Conservation (phyloP, 2,329 filamentous ascomycete species). For the Penicillium aurantiogriseum region DNA sequence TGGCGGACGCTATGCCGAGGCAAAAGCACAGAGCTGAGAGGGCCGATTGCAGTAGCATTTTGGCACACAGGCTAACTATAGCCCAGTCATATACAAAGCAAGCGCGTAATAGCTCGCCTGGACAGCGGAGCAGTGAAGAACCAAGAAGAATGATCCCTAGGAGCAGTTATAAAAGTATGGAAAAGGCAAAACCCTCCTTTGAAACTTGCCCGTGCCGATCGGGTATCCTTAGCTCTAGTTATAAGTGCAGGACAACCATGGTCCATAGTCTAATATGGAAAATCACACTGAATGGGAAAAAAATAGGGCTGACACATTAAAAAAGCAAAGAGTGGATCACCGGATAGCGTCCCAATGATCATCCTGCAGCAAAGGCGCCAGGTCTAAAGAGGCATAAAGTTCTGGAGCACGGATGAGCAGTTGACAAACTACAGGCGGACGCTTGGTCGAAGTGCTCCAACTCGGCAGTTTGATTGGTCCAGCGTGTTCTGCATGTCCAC, state of each 20-base stretch:
- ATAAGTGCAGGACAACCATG: background rate
- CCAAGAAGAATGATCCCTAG: too few relatives aligned
- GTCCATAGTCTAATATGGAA: background rate
- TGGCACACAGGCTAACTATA: background rate
- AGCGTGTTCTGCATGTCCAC: background rate
- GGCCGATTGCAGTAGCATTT: constrained; percentile 5
- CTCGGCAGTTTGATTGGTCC: constrained; percentile 8
- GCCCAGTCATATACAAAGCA: background rate
- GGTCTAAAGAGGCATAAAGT: background rate
- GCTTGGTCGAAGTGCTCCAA: background rate
- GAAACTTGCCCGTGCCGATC: background rate
- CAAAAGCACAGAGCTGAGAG: background rate
- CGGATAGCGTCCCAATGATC: constrained; percentile 9
- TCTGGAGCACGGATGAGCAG: background rate
- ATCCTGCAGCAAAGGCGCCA: background rate
- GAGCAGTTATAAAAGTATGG: too few relatives aligned
- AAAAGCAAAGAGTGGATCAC: constrained; percentile 13
- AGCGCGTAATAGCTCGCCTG: background rate
- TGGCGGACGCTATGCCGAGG: constrained; percentile 3
- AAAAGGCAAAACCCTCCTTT: background rate
- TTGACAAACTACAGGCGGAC: constrained; percentile 7
- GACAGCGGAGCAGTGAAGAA: background rate
- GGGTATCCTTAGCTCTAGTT: background rate
- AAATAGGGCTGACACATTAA: background rate
- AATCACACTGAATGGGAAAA: background rate